Base-by-base conservation (phyloP, 2,329 filamentous ascomycete species). In the Elsinoe necatrix region DNA sequence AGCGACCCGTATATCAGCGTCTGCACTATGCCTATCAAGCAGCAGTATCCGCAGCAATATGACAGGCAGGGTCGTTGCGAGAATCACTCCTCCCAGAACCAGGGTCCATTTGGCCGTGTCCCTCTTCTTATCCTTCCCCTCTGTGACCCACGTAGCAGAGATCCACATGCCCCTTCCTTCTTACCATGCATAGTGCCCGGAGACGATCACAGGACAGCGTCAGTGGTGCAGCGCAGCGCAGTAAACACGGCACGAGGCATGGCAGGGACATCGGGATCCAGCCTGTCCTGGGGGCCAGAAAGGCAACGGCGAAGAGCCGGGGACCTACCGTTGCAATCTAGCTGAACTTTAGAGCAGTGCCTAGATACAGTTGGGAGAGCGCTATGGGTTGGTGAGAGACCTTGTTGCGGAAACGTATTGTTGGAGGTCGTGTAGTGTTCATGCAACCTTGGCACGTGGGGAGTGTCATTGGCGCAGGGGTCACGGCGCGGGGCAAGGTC, bases 371-470 rank as follows among this genome's bases (percentile, higher is more conserved):
- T 4, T 6, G 12, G 3, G 14, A 12, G 34, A 37, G 34, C 9
- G 14, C 16, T 12, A n/a, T 42, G 20, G 37, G n/a, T 41, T 41
- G 18, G n/a, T n/a, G n/a, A n/a, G n/a, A n/a, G n/a, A n/a, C n/a
- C n/a, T n/a, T n/a, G n/a, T 42, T 6, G 6, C 18, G 18, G 18
- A n/a, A 45, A 20, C 12, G 20, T 23, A 25, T 6, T 23, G 41
- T 5, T 2, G 21, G 21, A 25, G 14, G 11, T n/a, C 5, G 20
- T 45, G 14, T 21, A 9, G 21, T 27, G 41, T 45, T 21, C 8
- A 45, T 21, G 41, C 20, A 45, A 45, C 41, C 27, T 45, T 45
- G 41, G 41, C 41, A 45, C 41, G 41, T 45, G 41, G 41, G 41
- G 41, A 23, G 18, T 16, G 41, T 45, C 41, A 45, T 45, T 45